Conservation (phyloP, 352 stramenopile genomes). For the Pythium coloratum region DNA sequence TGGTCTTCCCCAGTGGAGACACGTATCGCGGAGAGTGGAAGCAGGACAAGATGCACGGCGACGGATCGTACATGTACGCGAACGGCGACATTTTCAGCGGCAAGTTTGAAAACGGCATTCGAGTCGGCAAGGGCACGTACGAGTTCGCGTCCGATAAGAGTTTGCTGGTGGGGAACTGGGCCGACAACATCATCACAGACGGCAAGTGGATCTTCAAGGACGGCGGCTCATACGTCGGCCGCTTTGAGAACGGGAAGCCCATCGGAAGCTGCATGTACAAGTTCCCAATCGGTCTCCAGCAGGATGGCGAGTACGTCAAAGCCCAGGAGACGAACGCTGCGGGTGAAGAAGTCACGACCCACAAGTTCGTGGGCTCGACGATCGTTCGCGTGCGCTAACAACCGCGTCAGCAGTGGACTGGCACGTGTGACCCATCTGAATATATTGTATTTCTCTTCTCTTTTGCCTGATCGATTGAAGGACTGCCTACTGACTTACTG, state of each 20-base stretch:
- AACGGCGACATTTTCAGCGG: slow-evolving; percentile 92
- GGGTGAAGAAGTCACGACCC: slow-evolving; percentile 48
- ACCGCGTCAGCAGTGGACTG: neutral
- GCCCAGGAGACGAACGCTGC: slow-evolving; percentile 38
- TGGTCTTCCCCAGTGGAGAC: slow-evolving; percentile 90
- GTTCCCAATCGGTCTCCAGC: slow-evolving; percentile 84
- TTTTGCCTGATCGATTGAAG: neutral
- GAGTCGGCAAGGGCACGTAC: slow-evolving; percentile 87
- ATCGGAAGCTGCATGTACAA: slow-evolving; percentile 88
- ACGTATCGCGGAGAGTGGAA: slow-evolving; percentile 90
- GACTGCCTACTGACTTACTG: slow-evolving; percentile 40
- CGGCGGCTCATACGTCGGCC: slow-evolving; percentile 75
- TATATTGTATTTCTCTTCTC: neutral
- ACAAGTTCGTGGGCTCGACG: slow-evolving; percentile 72
- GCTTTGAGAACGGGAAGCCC: slow-evolving; percentile 85
- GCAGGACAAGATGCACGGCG: slow-evolving; percentile 80
- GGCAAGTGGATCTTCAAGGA: slow-evolving; percentile 93
- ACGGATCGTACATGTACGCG: slow-evolving; percentile 91
- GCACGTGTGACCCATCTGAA: neutral
- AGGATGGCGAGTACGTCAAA: slow-evolving; percentile 86
- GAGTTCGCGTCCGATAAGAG: slow-evolving; percentile 84
- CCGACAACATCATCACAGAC: slow-evolving; percentile 81
- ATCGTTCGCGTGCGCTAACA: slow-evolving; percentile 70
- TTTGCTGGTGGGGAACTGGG: slow-evolving; percentile 86
- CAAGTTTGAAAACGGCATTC: slow-evolving; percentile 77